A percentile compares a stretch with the other conserved stretches of the same genome.
These are phyloP conservation scores for Fusarium sp. DNA, from an alignment of 2,329 filamentous ascomycete genomes.

Conservation along the genomic window DNA sequence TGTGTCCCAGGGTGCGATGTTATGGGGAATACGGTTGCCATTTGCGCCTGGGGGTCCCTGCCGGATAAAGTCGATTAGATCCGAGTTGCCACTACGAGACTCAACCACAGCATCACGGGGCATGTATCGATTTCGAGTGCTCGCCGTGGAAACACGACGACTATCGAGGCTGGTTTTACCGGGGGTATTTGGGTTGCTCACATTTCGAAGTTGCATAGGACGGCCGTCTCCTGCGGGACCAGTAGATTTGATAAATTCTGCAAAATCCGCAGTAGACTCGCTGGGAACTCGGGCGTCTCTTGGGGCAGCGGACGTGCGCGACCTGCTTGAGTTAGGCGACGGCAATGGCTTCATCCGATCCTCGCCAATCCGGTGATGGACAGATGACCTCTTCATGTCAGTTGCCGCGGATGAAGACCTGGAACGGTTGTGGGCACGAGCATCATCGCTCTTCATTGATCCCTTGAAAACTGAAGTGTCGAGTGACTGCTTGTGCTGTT, in stretches of 20 bases:
- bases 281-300: constrained; percentile 78
- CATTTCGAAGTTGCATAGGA: constrained; percentile 50
- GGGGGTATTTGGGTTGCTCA: constrained; percentile 45
- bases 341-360: constrained; percentile 38
- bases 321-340: constrained; percentile 35
- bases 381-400: constrained; percentile 49
- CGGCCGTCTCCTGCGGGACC: constrained; percentile 69
- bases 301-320: constrained; percentile 54
- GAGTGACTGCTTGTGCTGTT: constrained; percentile 55
- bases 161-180: constrained; percentile 54
- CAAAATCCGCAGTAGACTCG: constrained; percentile 84
- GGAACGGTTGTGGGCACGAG: constrained; percentile 55
- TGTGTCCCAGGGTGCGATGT: constrained; percentile 85
- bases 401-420: constrained; percentile 60
- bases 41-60: constrained; percentile 77
- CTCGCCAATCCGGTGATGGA: constrained; percentile 30
- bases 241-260: constrained; percentile 89
- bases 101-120: constrained; percentile 77
- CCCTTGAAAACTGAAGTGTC: constrained; percentile 56
- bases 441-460: constrained; percentile 60
- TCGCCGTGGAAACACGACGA: constrained; percentile 52
- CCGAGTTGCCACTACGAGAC: constrained; percentile 76
- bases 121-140: constrained; percentile 67
- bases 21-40: constrained; percentile 77
- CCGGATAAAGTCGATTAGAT: constrained; percentile 95